These are phyloP conservation scores for Lipomyces yamadae DNA, from an alignment of 805 yeast genomes.

Conservation along the genomic window DNA sequence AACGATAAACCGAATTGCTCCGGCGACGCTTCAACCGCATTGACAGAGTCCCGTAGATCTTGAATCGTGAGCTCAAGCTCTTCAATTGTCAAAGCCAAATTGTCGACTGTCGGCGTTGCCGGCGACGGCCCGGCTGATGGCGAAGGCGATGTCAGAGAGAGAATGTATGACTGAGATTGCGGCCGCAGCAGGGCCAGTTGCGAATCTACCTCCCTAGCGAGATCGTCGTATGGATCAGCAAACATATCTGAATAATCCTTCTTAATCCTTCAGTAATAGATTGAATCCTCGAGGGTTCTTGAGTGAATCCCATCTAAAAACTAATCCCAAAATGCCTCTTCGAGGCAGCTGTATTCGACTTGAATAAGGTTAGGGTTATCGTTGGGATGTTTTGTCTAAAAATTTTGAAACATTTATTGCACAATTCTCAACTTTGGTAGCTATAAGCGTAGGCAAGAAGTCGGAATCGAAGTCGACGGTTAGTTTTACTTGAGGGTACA, in stretches of 20 bases:
- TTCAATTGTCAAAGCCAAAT: slow-evolving; percentile 28
- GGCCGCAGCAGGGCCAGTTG: slow-evolving; percentile 32
- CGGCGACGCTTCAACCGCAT: slow-evolving; percentile 31
- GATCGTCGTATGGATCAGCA: slow-evolving; percentile 38
- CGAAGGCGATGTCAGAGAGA: slow-evolving; percentile 28
- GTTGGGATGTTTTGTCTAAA: not conserved
- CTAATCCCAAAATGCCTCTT: too few relatives aligned
- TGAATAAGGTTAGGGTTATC: not conserved
- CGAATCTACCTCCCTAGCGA: slow-evolving; percentile 36
- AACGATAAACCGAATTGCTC: slow-evolving; percentile 33
- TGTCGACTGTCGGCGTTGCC: slow-evolving; percentile 32
- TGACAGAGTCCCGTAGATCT: slow-evolving; percentile 35
- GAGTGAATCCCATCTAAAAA: not conserved
- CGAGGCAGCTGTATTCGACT: not conserved
- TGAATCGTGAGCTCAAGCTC: slow-evolving; percentile 32
- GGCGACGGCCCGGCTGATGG: slow-evolving; percentile 34
- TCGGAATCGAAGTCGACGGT: not conserved
- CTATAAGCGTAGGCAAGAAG: not conserved
- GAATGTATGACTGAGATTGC: slow-evolving; percentile 31
- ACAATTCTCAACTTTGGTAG: not conserved
- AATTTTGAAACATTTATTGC: not conserved
- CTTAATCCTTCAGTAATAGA: not conserved
- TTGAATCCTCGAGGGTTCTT: not conserved
- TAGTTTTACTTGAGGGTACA: not conserved
- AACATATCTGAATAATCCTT: slow-evolving; percentile 15